Evolutionary conservation across 345 rosid species (phyloP).

Genomic region (Angophora floribunda): DNA sequence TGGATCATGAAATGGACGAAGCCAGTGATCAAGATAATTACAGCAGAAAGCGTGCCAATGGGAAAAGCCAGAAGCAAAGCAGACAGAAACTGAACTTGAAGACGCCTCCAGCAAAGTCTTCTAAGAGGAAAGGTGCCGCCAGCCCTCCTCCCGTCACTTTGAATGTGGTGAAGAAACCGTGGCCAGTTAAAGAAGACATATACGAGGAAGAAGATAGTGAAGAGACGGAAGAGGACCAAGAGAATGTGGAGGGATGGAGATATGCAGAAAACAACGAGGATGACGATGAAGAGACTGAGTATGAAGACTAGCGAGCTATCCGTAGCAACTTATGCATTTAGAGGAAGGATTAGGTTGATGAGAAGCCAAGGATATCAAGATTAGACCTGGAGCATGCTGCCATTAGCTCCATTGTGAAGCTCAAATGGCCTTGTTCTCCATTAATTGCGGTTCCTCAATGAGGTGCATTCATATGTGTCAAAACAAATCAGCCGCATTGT

Average conservation of each 20-base stretch:
- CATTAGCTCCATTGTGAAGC: too few relatives aligned
- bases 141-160: constrained; percentile 37
- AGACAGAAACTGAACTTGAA: constrained; percentile 53
- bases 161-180: constrained; percentile 32
- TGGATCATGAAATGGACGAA: constrained; percentile 65
- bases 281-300: constrained; percentile 85
- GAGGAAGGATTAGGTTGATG: not conserved
- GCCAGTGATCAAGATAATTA: constrained; percentile 73
- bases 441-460: too few relatives aligned
- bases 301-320: constrained; percentile 46
- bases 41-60: constrained; percentile 43
- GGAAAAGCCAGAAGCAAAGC: constrained; percentile 50
- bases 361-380: not conserved
- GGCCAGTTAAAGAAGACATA: constrained; percentile 52
- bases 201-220: constrained; percentile 76
- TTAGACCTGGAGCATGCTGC: too few relatives aligned
- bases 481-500: not conserved
- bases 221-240: constrained; percentile 85
- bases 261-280: constrained; percentile 62
- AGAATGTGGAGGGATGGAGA: constrained; percentile 74
- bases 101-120: not conserved
- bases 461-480: too few relatives aligned
- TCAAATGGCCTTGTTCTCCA: too few relatives aligned
- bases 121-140: constrained; percentile 35
- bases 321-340: not conserved